Evolutionary conservation across 306 rosid genomes (phyloP).

Genomic region (Acacia melanoxylon): DNA sequence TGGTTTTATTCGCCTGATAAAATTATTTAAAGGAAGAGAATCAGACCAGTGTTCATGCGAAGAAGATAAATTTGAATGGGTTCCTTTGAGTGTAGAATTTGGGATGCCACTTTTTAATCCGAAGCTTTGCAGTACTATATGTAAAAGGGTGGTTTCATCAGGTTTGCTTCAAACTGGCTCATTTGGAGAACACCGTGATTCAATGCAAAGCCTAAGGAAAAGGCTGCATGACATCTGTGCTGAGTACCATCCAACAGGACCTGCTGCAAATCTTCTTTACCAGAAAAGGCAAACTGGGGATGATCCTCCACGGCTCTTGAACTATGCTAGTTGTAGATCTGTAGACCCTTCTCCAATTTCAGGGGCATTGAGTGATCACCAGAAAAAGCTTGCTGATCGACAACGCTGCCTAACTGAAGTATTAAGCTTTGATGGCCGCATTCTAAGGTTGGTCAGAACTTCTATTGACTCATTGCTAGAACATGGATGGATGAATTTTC

Average conservation of each 20-base stretch:
- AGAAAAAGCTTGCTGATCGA: slow-evolving; percentile 73
- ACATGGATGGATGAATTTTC: slow-evolving; percentile 22
- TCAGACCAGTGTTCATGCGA: slow-evolving; percentile 34
- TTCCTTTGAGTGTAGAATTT: slow-evolving; percentile 85
- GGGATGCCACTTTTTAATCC: slow-evolving; percentile 95
- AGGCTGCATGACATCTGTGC: slow-evolving; percentile 75
- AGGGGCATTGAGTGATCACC: slow-evolving; percentile 60
- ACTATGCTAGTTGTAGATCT: slow-evolving; percentile 79
- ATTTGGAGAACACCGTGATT: slow-evolving; percentile 67
- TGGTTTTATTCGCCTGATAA: slow-evolving; percentile 82
- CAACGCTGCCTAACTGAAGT: slow-evolving; percentile 73
- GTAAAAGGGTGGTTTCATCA: slow-evolving; percentile 80
- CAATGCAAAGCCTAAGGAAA: slow-evolving; percentile 81
- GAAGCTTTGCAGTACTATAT: slow-evolving; percentile 66
- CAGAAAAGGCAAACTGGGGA: slow-evolving; percentile 76
- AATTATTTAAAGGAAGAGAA: slow-evolving; percentile 66
- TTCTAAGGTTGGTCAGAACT: slow-evolving; percentile 67
- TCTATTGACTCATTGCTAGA: slow-evolving; percentile 3
- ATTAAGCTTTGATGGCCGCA: slow-evolving; percentile 85
- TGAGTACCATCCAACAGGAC: slow-evolving; percentile 82
- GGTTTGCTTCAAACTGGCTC: slow-evolving; percentile 76
- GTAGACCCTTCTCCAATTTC: slow-evolving; percentile 81
- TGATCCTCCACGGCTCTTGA: slow-evolving; percentile 54
- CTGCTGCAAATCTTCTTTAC: slow-evolving; percentile 82
- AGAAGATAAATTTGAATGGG: slow-evolving; percentile 78